Percentiles rank a stretch among this genome's conserved stretches.
Conservation (phyloP, 257 asterid genomes). For the Thymus quinquecostatus region DNA sequence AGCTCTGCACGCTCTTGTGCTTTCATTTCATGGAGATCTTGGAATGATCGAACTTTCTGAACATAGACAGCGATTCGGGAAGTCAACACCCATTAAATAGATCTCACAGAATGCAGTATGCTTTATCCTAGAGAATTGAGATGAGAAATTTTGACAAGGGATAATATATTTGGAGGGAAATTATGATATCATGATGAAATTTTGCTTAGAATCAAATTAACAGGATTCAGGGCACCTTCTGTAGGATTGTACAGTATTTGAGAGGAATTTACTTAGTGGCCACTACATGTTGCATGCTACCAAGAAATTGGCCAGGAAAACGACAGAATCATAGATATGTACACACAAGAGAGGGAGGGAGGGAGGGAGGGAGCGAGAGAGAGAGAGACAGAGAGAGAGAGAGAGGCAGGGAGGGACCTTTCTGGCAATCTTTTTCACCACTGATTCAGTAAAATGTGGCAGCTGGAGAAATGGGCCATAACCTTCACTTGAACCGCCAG, state of each 20-base stretch:
- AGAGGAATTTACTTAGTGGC: constrained; percentile 2
- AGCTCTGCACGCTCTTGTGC: constrained; percentile 79
- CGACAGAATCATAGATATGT: not conserved
- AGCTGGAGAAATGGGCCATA: constrained; percentile 95
- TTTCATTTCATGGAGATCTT: constrained; percentile 80
- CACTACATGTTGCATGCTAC: not conserved
- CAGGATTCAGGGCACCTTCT: constrained; percentile 8
- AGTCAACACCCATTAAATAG: constrained; percentile 1
- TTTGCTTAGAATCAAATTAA: not conserved
- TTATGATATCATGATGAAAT: not conserved
- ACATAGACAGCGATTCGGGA: constrained; percentile 16
- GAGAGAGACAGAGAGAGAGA: not conserved
- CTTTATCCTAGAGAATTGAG: not conserved
- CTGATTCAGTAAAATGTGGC: constrained; percentile 92
- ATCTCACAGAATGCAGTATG: constrained; percentile 11
- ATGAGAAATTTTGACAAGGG: not conserved
- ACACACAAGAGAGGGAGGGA: too few relatives aligned
- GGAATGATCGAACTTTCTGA: constrained; percentile 90
- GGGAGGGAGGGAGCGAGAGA: too few relatives aligned
- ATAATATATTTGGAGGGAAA: not conserved
- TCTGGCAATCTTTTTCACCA: constrained; percentile 85
- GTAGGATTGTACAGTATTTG: constrained; percentile 3
- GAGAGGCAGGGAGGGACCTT: constrained; percentile 59
- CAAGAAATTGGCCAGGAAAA: not conserved
- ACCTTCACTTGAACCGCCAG: constrained; percentile 85